Evolutionary conservation across 1,284 basidiomycete species (phyloP), one percentile per base, ranked within the genome.

Genomic region (Trichosporon asahii): DNA sequence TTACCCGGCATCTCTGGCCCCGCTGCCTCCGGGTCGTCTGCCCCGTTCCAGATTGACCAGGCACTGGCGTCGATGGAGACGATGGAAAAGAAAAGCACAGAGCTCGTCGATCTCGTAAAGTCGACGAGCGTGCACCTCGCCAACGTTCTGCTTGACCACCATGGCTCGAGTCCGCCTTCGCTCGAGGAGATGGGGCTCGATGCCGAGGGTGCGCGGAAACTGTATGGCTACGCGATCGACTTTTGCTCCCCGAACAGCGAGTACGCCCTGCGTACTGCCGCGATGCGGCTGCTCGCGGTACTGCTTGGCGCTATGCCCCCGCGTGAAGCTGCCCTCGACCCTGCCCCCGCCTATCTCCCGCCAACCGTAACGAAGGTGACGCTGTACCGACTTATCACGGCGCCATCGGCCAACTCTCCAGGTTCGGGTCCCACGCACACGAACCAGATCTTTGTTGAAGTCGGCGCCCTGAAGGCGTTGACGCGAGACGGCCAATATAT

Each of bases 391-490:
- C 57, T 79, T 25, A 76, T 82, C 57, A 73, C 72, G 5, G 53
- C 71, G 0, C 69, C 75, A 1, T 74, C 66, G 14, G 68, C 71
- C 15, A 72, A 70, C 14, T 66, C 65, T 11, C 60, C 73, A 1
- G 70, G 67, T 6, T 14, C 68, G 7, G 40, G 70, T 27, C 57
- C 68, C 25, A 70, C 72, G 21, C 67, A 70, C 29, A 72, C 73
- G 6, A 79, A 82, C 53, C 75, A 79, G 63, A 73, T 80, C 37
- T 77, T 73, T 57, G 79, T 79, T 18, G 75, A 80, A 67, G 76
- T 80, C 2, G 78, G 72, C 1, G 78, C 79, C 0, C 72, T 82
- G 60, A 79, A 77, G 57, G 76, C 77, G 0, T 71, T 82, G 46
- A 79, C 78, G 0, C 78, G 76, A 40, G 75, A 77, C 44, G 80